Evolutionary conservation across 108 stramenopile genomes (phyloP).

Genomic region (Cyclotella choctawhatcheeana): DNA sequence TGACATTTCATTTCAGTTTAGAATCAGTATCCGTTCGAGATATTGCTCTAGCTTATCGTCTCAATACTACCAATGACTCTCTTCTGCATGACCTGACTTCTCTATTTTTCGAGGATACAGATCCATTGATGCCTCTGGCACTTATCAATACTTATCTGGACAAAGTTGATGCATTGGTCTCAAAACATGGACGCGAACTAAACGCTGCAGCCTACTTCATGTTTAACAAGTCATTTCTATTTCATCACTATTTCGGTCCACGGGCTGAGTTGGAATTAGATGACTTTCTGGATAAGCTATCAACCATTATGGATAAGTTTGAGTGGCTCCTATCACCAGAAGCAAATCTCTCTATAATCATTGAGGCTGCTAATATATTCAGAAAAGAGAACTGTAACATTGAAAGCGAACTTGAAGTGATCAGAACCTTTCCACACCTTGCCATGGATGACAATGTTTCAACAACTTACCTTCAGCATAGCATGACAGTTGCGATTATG

Average conservation of each 20-base stretch:
- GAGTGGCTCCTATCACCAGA: conserved; percentile 13
- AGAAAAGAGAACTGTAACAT: background rate
- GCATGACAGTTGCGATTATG: background rate
- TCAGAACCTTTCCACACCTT: background rate
- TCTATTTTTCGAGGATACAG: background rate
- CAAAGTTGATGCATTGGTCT: background rate
- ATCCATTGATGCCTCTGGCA: background rate
- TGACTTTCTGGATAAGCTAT: conserved; percentile 13
- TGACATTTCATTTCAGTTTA: conserved; percentile 1
- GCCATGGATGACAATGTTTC: background rate
- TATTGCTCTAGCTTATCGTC: conserved; percentile 11
- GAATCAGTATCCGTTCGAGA: background rate
- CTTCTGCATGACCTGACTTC: conserved; percentile 11
- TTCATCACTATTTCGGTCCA: conserved; percentile 16
- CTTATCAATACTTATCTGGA: background rate
- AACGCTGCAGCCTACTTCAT: conserved; percentile 16
- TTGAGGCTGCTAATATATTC: conserved; percentile 10
- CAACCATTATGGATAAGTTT: conserved; percentile 7
- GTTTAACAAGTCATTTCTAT: conserved; percentile 12
- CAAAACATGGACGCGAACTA: conserved; percentile 1
- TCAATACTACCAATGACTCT: background rate
- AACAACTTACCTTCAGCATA: background rate
- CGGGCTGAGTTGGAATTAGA: conserved; percentile 13
- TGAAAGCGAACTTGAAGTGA: conserved; percentile 4
- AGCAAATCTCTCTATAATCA: conserved; percentile 6